Evolutionary conservation across 2,329 filamentous ascomycete genomes (phyloP).

Genomic region (Diaporthe ampelina): DNA sequence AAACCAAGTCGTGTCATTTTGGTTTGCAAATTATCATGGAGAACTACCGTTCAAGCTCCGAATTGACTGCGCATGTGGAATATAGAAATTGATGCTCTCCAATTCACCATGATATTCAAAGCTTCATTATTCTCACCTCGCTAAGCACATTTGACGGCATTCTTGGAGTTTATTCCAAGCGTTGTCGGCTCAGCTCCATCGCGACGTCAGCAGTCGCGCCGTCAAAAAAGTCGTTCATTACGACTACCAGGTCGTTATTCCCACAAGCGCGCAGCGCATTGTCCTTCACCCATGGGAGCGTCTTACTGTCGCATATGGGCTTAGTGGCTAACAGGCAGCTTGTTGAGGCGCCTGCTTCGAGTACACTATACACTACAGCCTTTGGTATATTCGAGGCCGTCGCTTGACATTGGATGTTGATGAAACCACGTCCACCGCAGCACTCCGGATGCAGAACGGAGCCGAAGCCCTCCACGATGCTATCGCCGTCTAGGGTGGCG

Average conservation of each 20-base stretch:
- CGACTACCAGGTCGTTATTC: constrained; percentile 57
- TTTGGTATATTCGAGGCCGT: constrained; percentile 64
- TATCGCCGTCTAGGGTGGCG: constrained; percentile 56
- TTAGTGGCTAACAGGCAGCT: constrained; percentile 64
- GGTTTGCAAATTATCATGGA: too few species aligned
- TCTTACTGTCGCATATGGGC: constrained; percentile 61
- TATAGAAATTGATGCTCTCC: too few species aligned
- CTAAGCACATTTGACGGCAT: background rate
- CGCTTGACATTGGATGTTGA: constrained; percentile 64
- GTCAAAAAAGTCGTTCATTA: constrained; percentile 67
- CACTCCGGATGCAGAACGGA: constrained; percentile 48
- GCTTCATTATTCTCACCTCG: too few species aligned
- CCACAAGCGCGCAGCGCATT: constrained; percentile 56
- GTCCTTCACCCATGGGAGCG: constrained; percentile 60
- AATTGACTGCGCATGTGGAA: too few species aligned
- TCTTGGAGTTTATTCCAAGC: constrained; percentile 47
- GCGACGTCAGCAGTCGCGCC: constrained; percentile 63
- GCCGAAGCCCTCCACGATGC: constrained; percentile 55
- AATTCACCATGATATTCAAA: background rate
- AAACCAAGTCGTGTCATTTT: too few species aligned
- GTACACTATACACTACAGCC: constrained; percentile 59
- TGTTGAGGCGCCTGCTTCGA: constrained; percentile 59
- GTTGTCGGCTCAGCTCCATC: constrained; percentile 55
- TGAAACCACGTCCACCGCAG: constrained; percentile 53
- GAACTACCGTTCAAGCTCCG: too few species aligned